Evolutionary conservation across 2,329 filamentous ascomycete genomes (phyloP).

Genomic region (Aspergillus ochraceus): DNA sequence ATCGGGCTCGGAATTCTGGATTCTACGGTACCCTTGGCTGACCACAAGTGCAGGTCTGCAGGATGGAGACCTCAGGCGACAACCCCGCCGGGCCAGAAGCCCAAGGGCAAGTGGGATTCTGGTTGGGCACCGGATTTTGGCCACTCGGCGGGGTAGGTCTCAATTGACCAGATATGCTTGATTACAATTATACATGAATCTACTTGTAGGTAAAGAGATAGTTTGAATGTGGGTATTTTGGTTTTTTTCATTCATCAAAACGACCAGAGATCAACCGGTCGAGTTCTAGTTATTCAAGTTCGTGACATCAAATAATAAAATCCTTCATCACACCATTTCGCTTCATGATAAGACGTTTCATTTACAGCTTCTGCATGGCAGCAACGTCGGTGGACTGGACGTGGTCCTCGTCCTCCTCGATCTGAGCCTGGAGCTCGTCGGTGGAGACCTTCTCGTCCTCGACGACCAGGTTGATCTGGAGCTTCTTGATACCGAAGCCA

Average conservation of each 20-base stretch:
- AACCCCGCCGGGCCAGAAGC: neutral
- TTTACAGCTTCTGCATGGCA: conserved; percentile 91
- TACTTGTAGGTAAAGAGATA: neutral
- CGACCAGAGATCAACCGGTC: conserved; percentile 23
- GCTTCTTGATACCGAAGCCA: conserved; percentile 98
- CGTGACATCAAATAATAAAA: conserved; percentile 39
- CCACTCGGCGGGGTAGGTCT: neutral
- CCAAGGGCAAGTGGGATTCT: neutral
- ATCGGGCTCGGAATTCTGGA: neutral
- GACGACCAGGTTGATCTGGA: conserved; percentile 96
- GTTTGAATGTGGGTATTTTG: conserved; percentile 19
- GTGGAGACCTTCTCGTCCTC: conserved; percentile 95
- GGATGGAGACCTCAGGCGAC: neutral
- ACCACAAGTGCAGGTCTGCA: neutral
- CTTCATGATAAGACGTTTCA: conserved; percentile 33
- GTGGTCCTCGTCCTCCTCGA: conserved; percentile 85
- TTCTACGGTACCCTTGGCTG: conserved; percentile 8
- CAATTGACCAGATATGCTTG: neutral
- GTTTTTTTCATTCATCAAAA: conserved; percentile 34
- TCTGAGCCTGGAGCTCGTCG: conserved; percentile 82
- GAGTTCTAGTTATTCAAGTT: conserved; percentile 32
- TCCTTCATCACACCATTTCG: conserved; percentile 37
- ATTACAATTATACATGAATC: neutral
- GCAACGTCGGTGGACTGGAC: conserved; percentile 91
- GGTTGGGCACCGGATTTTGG: conserved; percentile 5